Conservation (phyloP, 345 rosid species). For the Excoecaria cochinchinensis region DNA sequence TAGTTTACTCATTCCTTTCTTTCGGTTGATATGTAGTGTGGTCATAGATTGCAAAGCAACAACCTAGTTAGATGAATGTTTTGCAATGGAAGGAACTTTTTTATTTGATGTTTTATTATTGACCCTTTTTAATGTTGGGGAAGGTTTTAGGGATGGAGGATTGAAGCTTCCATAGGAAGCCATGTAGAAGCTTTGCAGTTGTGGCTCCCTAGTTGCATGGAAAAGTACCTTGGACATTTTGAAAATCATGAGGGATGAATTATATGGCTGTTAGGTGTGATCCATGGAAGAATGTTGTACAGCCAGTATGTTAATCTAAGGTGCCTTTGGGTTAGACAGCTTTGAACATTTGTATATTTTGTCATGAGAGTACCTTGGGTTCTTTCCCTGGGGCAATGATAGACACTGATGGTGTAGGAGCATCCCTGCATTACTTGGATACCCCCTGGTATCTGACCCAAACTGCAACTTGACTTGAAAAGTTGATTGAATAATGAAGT, state of each 20-base stretch:
- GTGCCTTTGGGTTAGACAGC: background rate
- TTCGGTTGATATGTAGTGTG: background rate
- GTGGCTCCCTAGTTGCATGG: background rate
- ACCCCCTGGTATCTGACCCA: too few species aligned
- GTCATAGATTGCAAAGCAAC: background rate
- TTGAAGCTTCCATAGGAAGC: background rate
- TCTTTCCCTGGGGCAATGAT: too few species aligned
- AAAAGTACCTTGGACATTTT: background rate
- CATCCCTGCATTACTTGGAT: too few species aligned
- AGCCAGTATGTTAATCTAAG: background rate
- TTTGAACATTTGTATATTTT: background rate
- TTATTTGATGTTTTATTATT: background rate
- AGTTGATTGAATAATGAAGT: too few species aligned
- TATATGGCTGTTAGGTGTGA: background rate
- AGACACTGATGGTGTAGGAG: too few species aligned
- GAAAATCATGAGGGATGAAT: background rate
- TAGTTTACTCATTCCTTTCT: background rate
- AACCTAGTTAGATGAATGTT: background rate
- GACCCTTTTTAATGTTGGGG: background rate
- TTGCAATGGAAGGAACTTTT: background rate
- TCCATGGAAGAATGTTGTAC: background rate
- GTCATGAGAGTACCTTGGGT: too few species aligned
- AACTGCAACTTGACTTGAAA: too few species aligned
- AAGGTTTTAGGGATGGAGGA: background rate
- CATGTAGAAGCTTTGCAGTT: background rate